Evolutionary conservation across 1,284 basidiomycete genomes (phyloP).

Genomic region (Schizophyllum commune): DNA sequence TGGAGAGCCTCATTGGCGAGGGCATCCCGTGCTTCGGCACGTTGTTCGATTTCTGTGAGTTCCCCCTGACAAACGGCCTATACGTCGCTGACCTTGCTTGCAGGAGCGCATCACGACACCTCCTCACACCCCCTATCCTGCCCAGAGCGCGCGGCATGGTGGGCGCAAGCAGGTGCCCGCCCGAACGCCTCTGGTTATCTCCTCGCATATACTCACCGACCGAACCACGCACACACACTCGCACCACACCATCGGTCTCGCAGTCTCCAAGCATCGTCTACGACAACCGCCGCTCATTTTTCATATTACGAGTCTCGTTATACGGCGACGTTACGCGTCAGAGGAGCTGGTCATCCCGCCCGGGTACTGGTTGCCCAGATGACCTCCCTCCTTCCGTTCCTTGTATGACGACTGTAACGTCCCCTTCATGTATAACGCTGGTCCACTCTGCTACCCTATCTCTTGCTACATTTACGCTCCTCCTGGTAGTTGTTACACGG

Average conservation of each 20-base stretch:
- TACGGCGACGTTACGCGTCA: neutral
- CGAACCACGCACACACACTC: neutral
- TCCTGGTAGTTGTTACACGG: neutral
- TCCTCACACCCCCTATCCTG: too few species aligned
- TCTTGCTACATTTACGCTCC: neutral
- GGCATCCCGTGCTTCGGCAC: constrained; percentile 53
- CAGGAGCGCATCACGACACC: too few species aligned
- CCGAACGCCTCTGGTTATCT: neutral
- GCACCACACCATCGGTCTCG: neutral
- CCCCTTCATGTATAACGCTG: neutral
- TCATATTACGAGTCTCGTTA: neutral
- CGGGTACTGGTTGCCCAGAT: neutral
- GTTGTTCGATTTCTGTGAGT: constrained; percentile 13
- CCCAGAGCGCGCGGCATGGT: too few species aligned
- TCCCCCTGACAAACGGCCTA: too few species aligned
- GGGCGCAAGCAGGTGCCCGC: too few species aligned
- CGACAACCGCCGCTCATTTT: neutral
- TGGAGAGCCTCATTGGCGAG: constrained; percentile 57
- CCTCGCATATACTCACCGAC: neutral
- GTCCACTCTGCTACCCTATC: neutral
- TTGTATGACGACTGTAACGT: neutral
- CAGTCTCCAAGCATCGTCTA: neutral
- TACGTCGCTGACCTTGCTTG: too few species aligned
- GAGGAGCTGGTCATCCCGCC: neutral
- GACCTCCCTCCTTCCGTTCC: neutral